Evolutionary conservation across 345 rosid species (phyloP), one percentile per base, ranked within the genome.

Genomic region (Carallia pectinifolia): DNA sequence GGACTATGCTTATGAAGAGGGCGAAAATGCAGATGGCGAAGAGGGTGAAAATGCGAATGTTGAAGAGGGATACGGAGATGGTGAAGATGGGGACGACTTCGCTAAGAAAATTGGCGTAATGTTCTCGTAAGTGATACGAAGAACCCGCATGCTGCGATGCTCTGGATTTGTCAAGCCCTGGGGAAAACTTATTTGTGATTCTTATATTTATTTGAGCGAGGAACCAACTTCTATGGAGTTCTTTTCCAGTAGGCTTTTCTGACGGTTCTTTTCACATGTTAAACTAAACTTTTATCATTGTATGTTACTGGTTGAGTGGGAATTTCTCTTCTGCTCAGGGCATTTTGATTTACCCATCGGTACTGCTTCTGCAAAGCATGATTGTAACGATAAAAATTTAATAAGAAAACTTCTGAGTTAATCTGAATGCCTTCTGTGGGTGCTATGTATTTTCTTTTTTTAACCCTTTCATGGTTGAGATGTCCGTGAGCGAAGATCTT

Each of bases 1-100:
- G 47, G 93, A 90, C 12, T 89, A 89, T 68, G 76, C 78, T 67
- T 85, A 87, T 6, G 90, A 89, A 47, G 94, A 85, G 79, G 93
- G 82, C 37, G 90, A 86, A 70, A 84, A 89, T 69, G 88, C 71
- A 17, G 88, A 87, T 6, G 75, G 59, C 12, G 93, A 82, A 61
- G 92, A 85, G 55, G 93, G 82, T 59, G 92, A 86, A 70, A 83
- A 89, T 71, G 88, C 72, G 8, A 87, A 87, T 5, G 71, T 53
- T 27, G 86, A 81, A 15, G 87, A 84, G 53, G 73, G 7, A 31
- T 60, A 68, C 6, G 72, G 37, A 5, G 77, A 88, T 30, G 97
- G 86, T 53, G 97, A 85, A 50, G 89, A 85, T 52, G 86, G 75
- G 53, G 87, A 82, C 33, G 93, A 85, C 76, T 85, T 81, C 70